Percentiles rank a stretch among this genome's conserved stretches.
Evolutionary conservation across 805 yeast species (phyloP).

Genomic region (Yamadazyma endophytica): DNA sequence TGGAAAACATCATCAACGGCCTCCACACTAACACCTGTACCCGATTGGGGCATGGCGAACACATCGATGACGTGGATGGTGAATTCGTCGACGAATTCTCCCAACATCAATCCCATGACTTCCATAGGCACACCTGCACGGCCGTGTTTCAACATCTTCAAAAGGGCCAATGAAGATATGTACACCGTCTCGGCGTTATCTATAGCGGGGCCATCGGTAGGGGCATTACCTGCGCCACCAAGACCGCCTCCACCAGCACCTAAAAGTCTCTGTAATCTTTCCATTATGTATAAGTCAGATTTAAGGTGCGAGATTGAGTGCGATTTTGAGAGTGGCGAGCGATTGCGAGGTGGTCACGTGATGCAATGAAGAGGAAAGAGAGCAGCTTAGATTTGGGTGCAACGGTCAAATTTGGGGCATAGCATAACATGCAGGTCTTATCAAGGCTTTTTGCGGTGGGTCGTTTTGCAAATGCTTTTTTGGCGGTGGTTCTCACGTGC

Average conservation of each 20-base stretch:
- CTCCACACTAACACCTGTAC: constrained; percentile 98
- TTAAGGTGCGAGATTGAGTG: background rate
- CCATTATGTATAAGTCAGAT: constrained; percentile 24
- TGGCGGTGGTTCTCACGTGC: too few species aligned
- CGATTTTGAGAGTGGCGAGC: constrained; percentile 16
- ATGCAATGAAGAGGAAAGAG: too few species aligned
- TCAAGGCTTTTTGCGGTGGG: too few species aligned
- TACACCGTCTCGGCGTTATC: constrained; percentile 96
- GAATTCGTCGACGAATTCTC: constrained; percentile 95
- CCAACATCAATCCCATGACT: constrained; percentile 96
- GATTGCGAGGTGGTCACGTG: constrained; percentile 4
- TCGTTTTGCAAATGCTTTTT: too few species aligned
- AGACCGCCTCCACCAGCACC: constrained; percentile 43
- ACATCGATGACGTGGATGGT: constrained; percentile 97
- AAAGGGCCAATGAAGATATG: constrained; percentile 88
- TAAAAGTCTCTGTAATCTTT: constrained; percentile 46
- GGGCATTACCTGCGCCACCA: constrained; percentile 42
- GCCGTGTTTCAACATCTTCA: constrained; percentile 97
- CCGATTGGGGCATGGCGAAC: constrained; percentile 98
- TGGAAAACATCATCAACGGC: constrained; percentile 99
- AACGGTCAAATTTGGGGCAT: too few species aligned
- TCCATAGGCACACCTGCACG: constrained; percentile 82
- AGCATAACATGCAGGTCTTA: too few species aligned
- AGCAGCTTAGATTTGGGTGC: too few species aligned
- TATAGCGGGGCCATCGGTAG: constrained; percentile 70